Percentiles rank a stretch among this genome's conserved stretches.
Conservation (phyloP, 129 eudicot species). For the Centrapalus pauciflorus region DNA sequence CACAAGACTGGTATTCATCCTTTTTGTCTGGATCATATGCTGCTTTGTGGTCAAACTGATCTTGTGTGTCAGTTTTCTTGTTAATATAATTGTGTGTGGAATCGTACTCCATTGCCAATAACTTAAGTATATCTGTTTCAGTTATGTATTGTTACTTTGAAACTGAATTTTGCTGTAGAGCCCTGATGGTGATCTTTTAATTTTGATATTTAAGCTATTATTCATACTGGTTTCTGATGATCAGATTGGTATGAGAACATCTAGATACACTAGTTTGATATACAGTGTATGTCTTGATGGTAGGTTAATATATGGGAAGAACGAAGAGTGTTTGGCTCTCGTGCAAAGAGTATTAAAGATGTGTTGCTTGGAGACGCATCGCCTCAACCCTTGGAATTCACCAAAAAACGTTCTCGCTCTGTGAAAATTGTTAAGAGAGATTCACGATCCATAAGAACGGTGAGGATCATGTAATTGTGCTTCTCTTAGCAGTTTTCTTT, state of each 20-base stretch:
- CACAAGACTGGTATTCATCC: constrained; percentile 68
- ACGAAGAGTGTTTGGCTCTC: constrained; percentile 89
- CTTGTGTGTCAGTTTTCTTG: not conserved
- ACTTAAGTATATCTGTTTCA: not conserved
- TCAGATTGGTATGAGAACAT: not conserved
- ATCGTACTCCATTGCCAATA: not conserved
- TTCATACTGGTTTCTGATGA: not conserved
- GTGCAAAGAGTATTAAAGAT: constrained; percentile 53
- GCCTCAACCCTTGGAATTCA: constrained; percentile 73
- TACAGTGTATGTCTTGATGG: constrained; percentile 6
- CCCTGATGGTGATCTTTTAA: not conserved
- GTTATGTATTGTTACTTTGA: not conserved
- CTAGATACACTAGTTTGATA: constrained; percentile 1
- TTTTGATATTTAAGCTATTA: not conserved
- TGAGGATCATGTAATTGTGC: constrained; percentile 25
- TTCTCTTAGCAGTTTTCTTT: not conserved
- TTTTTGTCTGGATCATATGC: not conserved
- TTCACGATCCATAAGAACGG: constrained; percentile 80
- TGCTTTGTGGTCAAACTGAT: not conserved
- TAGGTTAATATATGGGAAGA: constrained; percentile 93
- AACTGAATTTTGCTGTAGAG: not conserved
- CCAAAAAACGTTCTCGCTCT: constrained; percentile 80
- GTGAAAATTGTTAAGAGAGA: constrained; percentile 80
- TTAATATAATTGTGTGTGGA: not conserved
- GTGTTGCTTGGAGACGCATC: constrained; percentile 72